Percentiles rank a stretch among this genome's conserved stretches.
These are phyloP conservation scores for Fusarium beomiforme DNA, from an alignment of 2,329 filamentous ascomycete species.

Conservation along the genomic window DNA sequence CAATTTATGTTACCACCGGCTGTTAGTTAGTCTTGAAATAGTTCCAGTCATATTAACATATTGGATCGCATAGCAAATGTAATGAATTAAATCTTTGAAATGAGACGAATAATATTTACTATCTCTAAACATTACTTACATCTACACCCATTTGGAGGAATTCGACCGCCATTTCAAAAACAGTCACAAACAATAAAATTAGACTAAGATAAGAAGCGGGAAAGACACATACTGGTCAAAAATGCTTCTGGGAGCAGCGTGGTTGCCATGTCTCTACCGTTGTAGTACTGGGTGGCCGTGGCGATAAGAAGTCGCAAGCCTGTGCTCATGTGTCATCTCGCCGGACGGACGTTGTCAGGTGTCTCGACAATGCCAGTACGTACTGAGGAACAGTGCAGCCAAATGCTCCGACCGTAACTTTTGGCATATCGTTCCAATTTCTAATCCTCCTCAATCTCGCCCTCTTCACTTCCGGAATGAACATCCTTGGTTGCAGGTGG, in stretches of 20 bases:
- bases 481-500: constrained; percentile 60
- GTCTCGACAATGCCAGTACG: constrained; percentile 42
- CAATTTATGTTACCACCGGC: constrained; percentile 27
- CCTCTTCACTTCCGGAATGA: constrained; percentile 87
- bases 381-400: constrained; percentile 37
- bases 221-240: constrained; percentile 39
- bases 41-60: constrained; percentile 22
- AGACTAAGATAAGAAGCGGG: constrained; percentile 23
- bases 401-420: constrained; percentile 9
- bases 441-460: constrained; percentile 91
- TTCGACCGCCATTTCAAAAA: constrained; percentile 24
- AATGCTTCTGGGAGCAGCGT: constrained; percentile 24
- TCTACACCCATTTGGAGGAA: background rate
- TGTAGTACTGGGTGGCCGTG: constrained; percentile 29
- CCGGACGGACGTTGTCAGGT: constrained; percentile 37
- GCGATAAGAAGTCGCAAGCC: constrained; percentile 37
- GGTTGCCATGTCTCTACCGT: constrained; percentile 34
- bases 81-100: background rate
- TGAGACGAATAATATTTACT: background rate
- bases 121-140: background rate
- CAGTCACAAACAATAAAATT: constrained; percentile 32
- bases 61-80: constrained; percentile 19
- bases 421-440: background rate
- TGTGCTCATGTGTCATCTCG: constrained; percentile 45
- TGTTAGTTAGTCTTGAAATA: constrained; percentile 37